Conservation (phyloP, 2,329 filamentous ascomycete genomes). For the Cladosporium velox region DNA sequence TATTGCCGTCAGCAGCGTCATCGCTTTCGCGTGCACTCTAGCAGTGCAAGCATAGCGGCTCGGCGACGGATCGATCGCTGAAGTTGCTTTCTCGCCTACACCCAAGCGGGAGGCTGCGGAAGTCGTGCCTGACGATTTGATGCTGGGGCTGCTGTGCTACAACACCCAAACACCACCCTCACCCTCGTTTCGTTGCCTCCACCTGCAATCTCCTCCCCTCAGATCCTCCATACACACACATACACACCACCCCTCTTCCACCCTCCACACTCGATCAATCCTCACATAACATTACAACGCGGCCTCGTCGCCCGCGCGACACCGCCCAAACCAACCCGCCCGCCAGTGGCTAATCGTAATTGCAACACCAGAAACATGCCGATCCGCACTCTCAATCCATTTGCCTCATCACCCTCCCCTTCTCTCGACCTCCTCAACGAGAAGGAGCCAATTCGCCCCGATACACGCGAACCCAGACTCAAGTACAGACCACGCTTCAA, state of each 20-base stretch:
- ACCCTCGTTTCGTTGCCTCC: not conserved
- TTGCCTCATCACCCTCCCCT: conserved; percentile 55
- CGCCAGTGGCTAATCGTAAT: conserved; percentile 34
- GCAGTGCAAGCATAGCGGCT: not conserved
- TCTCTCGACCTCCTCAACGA: conserved; percentile 52
- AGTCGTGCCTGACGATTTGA: conserved; percentile 7
- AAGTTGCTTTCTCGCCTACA: not conserved
- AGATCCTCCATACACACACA: not conserved
- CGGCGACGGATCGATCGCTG: conserved; percentile 11
- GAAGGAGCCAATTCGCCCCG: conserved; percentile 49
- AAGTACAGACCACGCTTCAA: conserved; percentile 33
- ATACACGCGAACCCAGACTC: conserved; percentile 30
- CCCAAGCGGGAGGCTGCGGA: conserved; percentile 11
- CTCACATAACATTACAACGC: not conserved
- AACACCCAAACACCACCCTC: not conserved
- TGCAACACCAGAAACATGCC: conserved; percentile 56
- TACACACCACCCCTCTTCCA: not conserved
- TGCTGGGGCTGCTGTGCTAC: not conserved
- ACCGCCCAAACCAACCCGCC: not conserved
- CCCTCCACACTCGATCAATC: not conserved
- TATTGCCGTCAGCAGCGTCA: not conserved
- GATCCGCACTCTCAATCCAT: conserved; percentile 62
- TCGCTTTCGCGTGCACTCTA: not conserved
- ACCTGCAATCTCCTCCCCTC: not conserved
- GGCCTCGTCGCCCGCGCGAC: conserved; percentile 12